phyloP scores from a whole-genome alignment of 257 asterid genomes.

The Ophiorrhiza pumila region DNA sequence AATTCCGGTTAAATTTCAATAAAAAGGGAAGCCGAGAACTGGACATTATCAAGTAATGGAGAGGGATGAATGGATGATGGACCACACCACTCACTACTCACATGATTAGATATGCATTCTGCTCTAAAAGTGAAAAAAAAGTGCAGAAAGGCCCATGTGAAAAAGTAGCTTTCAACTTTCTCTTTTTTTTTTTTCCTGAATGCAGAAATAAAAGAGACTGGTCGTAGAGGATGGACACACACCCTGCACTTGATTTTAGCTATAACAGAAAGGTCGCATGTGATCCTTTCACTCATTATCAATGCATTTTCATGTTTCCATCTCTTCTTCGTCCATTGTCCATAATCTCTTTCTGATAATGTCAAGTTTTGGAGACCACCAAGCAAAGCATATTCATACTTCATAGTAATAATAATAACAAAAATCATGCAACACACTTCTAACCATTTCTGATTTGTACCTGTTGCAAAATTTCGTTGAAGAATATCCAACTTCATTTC shows the following conservation, averaged over 20 bases:
- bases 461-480: neutral
- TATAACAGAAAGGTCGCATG: neutral
- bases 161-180: constrained; percentile 39
- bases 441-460: neutral
- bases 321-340: neutral
- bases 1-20: no score
- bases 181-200: no score
- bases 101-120: constrained; percentile 5
- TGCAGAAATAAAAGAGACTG: constrained; percentile 2
- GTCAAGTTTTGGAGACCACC: neutral
- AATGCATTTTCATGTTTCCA: constrained; percentile 4
- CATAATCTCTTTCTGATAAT: neutral
- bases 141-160: constrained; percentile 36
- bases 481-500: neutral
- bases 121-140: constrained; percentile 9
- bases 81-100: constrained; percentile 2
- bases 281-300: constrained; percentile 14
- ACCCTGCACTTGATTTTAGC: neutral
- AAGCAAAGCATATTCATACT: no score
- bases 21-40: neutral
- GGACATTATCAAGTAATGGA: neutral
- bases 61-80: constrained; percentile 19
- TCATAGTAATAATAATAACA: no score
- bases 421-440: neutral
- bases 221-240: neutral